These are phyloP conservation scores for Hypoxylon sp. DNA, from an alignment of 2,329 filamentous ascomycete genomes.

Conservation along the genomic window DNA sequence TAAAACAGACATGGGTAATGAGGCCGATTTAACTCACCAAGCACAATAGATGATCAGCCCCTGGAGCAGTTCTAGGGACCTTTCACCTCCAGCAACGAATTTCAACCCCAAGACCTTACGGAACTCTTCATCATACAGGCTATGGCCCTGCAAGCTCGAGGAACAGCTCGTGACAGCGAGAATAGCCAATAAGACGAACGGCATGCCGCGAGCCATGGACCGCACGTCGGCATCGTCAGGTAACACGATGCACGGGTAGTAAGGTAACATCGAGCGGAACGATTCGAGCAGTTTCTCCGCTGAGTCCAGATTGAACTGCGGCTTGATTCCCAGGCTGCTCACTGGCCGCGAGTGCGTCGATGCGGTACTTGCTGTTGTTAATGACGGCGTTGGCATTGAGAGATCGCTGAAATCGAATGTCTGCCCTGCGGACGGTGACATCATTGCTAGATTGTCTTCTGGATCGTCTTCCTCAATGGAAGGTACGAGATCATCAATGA, in stretches of 20 bases:
- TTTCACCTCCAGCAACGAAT: conserved; percentile 70
- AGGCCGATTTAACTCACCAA: conserved; percentile 61
- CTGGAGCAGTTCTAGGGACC: conserved; percentile 69
- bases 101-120: conserved; percentile 70
- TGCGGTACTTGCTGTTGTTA: conserved; percentile 49
- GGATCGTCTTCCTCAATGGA: conserved; percentile 46
- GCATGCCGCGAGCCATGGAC: conserved; percentile 61
- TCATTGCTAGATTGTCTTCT: conserved; percentile 38
- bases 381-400: conserved; percentile 49
- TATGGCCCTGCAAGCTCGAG: conserved; percentile 66
- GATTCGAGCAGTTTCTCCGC: conserved; percentile 62
- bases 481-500: conserved; percentile 60
- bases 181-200: conserved; percentile 69
- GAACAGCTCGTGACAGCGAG: conserved; percentile 66
- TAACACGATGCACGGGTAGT: conserved; percentile 63
- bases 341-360: conserved; percentile 55
- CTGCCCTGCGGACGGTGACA: conserved; percentile 21
- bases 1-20: background rate
- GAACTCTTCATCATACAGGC: conserved; percentile 71
- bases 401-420: conserved; percentile 51
- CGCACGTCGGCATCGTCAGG: conserved; percentile 60
- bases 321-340: conserved; percentile 62
- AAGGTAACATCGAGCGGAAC: conserved; percentile 59
- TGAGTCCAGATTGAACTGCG: conserved; percentile 70
- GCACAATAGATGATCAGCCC: conserved; percentile 70